Base-by-base conservation (phyloP, 345 rosid species). In the Bretschneidera sinensis region DNA sequence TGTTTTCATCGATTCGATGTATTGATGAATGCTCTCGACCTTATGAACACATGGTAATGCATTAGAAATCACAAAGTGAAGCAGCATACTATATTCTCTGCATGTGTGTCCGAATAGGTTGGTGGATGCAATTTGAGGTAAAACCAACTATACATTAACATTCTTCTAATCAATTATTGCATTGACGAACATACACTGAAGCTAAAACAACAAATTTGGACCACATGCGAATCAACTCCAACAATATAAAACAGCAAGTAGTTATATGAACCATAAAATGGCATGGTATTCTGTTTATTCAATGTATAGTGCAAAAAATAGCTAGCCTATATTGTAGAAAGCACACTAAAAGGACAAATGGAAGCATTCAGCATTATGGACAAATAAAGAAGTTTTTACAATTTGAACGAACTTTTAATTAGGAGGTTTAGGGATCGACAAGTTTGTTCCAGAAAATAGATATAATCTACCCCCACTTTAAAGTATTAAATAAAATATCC, bases 1-100 rank as follows among this genome's bases (percentile, higher is more conserved):
- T 33, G 77, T 69, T 73, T 82, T 90, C 99, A 90, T 86, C 23
- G 99, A 83, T 72, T 84, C 95, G 47, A 94, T 87, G 68, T 84
- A 83, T 21, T 94, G 97, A 69, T 94, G 96, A 78, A 88, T 86
- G 72, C 84, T 76, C 77, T 94, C 99, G 57, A 77, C 97, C 99
- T 94, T 65, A 52, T 48, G 53, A 63, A 65, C 31, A 69, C 48
- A 21, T 3, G 18, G 48, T 20, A 23, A 59, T 18, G 35, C 9
- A 39, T 39, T 39, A 60, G 18, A 51, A 50, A 52, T 54, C 45
- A 65, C 8, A 20, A 25, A 34, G 17, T n/a, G 21, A 50, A 20
- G 15, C 45, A 39, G 45, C 45, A 39, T 5, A 7, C 15, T 39
- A 9, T 14, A 39, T 39, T 39, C 16, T 39, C 2, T 23, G 59